phyloP scores from a whole-genome alignment of 352 stramenopile species.

The Phytophthora fragariae region DNA sequence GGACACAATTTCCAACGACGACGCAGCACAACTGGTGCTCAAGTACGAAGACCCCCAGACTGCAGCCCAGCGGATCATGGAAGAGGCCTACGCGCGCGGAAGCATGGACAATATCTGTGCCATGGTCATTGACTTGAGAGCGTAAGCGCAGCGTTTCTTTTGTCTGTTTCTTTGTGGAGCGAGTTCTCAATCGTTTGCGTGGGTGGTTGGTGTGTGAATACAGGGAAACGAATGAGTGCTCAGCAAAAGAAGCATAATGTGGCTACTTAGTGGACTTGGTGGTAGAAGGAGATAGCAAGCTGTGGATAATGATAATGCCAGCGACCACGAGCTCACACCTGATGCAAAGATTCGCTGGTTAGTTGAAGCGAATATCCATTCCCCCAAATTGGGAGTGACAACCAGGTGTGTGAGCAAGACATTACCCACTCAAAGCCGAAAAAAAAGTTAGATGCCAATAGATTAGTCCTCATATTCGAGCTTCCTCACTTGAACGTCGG shows the following conservation, averaged over 20 bases:
- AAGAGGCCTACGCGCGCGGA: constrained; percentile 84
- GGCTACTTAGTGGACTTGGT: constrained; percentile 8
- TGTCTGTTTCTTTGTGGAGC: not conserved
- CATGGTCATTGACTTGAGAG: constrained; percentile 91
- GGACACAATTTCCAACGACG: constrained; percentile 92
- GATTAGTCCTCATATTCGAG: constrained; percentile 33
- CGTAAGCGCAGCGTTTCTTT: constrained; percentile 40
- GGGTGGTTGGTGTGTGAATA: not conserved
- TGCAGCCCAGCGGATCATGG: constrained; percentile 83
- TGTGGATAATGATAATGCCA: constrained; percentile 29
- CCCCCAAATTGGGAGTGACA: not conserved
- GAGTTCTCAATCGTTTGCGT: not conserved
- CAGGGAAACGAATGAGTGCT: constrained; percentile 65
- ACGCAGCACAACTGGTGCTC: constrained; percentile 78
- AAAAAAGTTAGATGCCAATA: constrained; percentile 11
- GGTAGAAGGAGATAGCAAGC: constrained; percentile 33
- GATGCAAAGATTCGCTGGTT: constrained; percentile 10
- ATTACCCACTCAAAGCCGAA: not conserved
- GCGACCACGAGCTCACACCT: constrained; percentile 13
- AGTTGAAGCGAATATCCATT: not conserved
- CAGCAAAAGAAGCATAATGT: constrained; percentile 47
- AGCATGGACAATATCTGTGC: constrained; percentile 93
- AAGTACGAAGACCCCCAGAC: constrained; percentile 74
- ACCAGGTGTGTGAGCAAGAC: not conserved
- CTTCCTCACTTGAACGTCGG: constrained; percentile 57